Conservation (phyloP, 176 grass and related monocot species). For the Triticum urartu region DNA sequence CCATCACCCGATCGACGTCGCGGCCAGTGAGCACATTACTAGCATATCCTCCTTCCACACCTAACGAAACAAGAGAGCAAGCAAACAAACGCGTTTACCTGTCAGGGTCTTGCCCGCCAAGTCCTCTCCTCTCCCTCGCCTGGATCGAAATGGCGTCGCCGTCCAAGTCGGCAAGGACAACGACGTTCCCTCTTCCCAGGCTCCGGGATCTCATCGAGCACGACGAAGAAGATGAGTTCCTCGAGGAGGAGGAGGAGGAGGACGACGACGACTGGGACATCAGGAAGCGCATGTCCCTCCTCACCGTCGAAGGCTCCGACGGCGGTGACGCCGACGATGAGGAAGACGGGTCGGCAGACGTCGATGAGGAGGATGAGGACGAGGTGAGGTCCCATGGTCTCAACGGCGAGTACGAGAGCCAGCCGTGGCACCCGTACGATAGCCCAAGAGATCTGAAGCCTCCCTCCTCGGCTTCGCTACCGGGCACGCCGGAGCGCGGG, state of each 20-base stretch:
- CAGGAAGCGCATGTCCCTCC: constrained; percentile 45
- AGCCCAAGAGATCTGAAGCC: not conserved
- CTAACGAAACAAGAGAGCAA: constrained; percentile 13
- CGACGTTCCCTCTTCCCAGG: not conserved
- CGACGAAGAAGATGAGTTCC: constrained; percentile 1
- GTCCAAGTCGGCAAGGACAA: not conserved
- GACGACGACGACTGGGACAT: constrained; percentile 30
- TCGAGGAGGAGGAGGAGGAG: not conserved
- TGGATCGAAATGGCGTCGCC: constrained; percentile 34
- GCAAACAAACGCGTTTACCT: constrained; percentile 26
- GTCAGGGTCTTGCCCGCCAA: not conserved
- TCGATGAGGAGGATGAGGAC: not conserved
- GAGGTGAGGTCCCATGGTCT: constrained; percentile 30
- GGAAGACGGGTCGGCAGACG: not conserved
- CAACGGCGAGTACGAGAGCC: not conserved
- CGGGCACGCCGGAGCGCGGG: constrained; percentile 47
- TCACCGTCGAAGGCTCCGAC: constrained; percentile 58
- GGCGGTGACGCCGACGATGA: constrained; percentile 58
- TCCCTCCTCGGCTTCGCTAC: constrained; percentile 30
- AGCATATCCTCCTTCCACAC: not conserved
- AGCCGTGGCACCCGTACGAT: not conserved
- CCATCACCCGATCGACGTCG: not conserved
- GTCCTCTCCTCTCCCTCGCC: constrained; percentile 23
- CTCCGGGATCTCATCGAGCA: constrained; percentile 43
- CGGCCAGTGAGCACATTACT: not conserved